Base-by-base conservation (phyloP, 495 filamentous ascomycete species). In the Pseudevernia furfuracea region DNA sequence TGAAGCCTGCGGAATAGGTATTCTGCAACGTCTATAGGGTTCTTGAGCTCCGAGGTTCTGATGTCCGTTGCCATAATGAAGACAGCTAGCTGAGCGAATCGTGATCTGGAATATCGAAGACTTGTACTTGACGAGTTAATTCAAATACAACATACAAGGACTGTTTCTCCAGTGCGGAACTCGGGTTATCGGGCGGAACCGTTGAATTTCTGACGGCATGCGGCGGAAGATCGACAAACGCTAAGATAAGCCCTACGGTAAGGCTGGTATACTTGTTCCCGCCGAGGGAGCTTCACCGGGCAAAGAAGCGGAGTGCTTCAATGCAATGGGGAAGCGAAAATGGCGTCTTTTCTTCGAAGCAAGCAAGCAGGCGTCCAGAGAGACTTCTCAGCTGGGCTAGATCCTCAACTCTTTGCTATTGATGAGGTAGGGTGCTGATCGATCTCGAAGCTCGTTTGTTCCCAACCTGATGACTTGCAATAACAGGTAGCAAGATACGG, bases 291-390 rank as follows among this genome's bases (percentile, higher is more conserved):
- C 60, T 55, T 21, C 36, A 37, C 37, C 44, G n/a, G 21, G 32
- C 58, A 60, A 36, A 28, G 25, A 38, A 30, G 19, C 48, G 25
- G 10, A 14, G 6, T 32, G 9, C 7, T 19, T 39, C 25, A 60
- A 23, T 43, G 43, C 7, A 57, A 63, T 57, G 61, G 49, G 36
- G 10, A 64, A 46, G 55, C 30, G 15, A 74, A 39, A 30, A 95
- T 94, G 91, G 85, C 90, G 48, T 85, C 88, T 68, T 93, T 97
- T 73, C 75, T 98, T 67, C 82, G 94, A 66, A 88, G 90, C 44
- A 96, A 94, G 81, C 94, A 98, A 79, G 85, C 91, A 61, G 94
- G 94, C 62, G 86, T 98, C 60, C 88, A 90, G 72, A 89, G 84
- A 73, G 94, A 97, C 76, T 82, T 98, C 43, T 96, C 93, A 34